Evolutionary conservation across 805 yeast species (phyloP).

Genomic region (Isabelozyma pseudorhagii): DNA sequence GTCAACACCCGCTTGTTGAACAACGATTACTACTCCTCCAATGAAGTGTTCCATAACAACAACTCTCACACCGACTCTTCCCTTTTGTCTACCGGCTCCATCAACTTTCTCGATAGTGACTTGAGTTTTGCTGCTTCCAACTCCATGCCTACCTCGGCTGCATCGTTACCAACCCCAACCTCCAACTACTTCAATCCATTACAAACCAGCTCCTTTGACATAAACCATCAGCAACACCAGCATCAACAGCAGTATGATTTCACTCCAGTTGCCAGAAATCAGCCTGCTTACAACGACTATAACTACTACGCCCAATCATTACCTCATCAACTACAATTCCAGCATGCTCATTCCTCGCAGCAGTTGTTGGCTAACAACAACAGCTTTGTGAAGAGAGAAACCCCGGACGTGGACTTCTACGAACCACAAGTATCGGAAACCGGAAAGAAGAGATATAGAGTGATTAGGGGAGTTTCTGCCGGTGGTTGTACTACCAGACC

Average conservation of each 20-base stretch:
- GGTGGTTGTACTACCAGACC: conserved; percentile 59
- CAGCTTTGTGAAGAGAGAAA: neutral
- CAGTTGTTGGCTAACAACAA: neutral
- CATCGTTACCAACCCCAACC: neutral
- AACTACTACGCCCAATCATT: neutral
- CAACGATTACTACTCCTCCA: conserved; percentile 2
- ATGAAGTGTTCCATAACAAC: neutral
- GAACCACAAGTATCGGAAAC: neutral
- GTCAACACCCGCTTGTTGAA: neutral
- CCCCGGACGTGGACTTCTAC: neutral
- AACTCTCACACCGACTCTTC: conserved; percentile 3
- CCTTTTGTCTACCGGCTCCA: neutral
- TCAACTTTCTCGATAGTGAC: neutral
- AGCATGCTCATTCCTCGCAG: neutral
- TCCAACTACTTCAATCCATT: neutral
- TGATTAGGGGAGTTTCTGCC: conserved; percentile 55
- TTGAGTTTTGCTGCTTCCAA: neutral
- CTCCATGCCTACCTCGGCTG: neutral
- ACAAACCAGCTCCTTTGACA: conserved; percentile 1
- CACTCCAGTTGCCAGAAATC: neutral
- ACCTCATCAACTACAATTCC: neutral
- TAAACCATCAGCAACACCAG: conserved; percentile 1
- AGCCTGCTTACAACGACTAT: neutral
- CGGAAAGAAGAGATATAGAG: conserved; percentile 29
- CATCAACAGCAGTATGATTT: conserved; percentile 2